Conservation (phyloP, 2,329 filamentous ascomycete species). For the Teratosphaeria destructans region DNA sequence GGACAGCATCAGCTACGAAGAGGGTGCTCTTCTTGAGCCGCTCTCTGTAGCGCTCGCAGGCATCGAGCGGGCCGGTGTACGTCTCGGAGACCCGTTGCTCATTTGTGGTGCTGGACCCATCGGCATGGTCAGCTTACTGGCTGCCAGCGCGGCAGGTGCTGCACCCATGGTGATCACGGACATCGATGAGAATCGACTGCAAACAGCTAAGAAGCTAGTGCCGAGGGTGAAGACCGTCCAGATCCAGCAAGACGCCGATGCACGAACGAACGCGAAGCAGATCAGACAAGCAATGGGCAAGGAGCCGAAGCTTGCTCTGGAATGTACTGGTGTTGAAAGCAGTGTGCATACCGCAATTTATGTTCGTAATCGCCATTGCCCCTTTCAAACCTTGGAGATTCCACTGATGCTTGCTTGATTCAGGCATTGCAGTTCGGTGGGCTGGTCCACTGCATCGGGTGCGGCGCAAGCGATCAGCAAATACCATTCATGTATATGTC, state of each 20-base stretch:
- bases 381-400: not conserved
- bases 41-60: conserved; percentile 38
- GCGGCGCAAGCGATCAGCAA: conserved; percentile 26
- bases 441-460: conserved; percentile 28
- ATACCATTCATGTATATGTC: conserved; percentile 31
- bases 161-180: conserved; percentile 36
- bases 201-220: conserved; percentile 27
- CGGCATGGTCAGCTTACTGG: conserved; percentile 30
- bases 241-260: conserved; percentile 25
- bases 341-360: conserved; percentile 23
- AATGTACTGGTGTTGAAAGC: conserved; percentile 27
- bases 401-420: conserved; percentile 1
- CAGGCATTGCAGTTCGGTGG: conserved; percentile 27
- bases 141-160: conserved; percentile 35
- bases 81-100: conserved; percentile 30
- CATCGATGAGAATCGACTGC: conserved; percentile 31
- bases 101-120: conserved; percentile 30
- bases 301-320: conserved; percentile 24
- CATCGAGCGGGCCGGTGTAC: conserved; percentile 30
- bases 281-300: conserved; percentile 25
- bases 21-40: conserved; percentile 40
- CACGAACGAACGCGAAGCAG: conserved; percentile 28
- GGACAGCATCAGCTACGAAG: conserved; percentile 28
- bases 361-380: conserved; percentile 13
- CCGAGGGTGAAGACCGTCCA: conserved; percentile 28